Conservation (phyloP, 441 rosid species). For the Populus hybrid region DNA sequence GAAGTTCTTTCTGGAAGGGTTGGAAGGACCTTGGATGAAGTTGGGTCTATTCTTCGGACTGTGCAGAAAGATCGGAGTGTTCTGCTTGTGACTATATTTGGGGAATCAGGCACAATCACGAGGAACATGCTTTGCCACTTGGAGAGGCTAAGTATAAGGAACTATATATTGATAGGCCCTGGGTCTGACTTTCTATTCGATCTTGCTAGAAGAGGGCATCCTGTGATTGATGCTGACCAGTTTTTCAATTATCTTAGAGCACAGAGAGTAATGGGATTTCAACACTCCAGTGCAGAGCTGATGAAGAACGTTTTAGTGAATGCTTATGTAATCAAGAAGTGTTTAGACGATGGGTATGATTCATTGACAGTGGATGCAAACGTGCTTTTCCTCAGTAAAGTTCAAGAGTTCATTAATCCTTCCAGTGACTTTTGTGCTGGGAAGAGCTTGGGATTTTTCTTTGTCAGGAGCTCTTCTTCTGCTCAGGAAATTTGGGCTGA, state of each 20-base stretch:
- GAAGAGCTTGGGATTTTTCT: conserved; percentile 38
- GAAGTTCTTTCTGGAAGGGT: conserved; percentile 71
- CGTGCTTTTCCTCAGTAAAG: conserved; percentile 40
- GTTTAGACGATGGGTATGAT: conserved; percentile 50
- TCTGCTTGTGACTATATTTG: conserved; percentile 57
- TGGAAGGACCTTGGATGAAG: conserved; percentile 51
- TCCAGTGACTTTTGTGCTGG: conserved; percentile 35
- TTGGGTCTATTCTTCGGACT: conserved; percentile 52
- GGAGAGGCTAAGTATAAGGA: conserved; percentile 56
- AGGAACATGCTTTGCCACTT: conserved; percentile 85
- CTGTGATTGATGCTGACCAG: conserved; percentile 58
- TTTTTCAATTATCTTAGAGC: conserved; percentile 37
- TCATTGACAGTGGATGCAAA: conserved; percentile 54
- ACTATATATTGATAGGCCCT: conserved; percentile 58
- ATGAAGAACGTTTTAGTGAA: conserved; percentile 46
- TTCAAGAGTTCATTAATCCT: conserved; percentile 28
- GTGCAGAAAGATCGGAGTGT: conserved; percentile 52
- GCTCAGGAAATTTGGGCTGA: conserved; percentile 34
- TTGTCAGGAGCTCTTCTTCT: conserved; percentile 39
- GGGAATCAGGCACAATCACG: conserved; percentile 37
- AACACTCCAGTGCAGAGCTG: conserved; percentile 29
- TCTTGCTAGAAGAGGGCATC: conserved; percentile 87
- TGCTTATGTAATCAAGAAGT: conserved; percentile 52
- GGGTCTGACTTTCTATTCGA: conserved; percentile 53
- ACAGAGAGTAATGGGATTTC: conserved; percentile 26